These are phyloP conservation scores for Boletus rufocinnamomeus DNA, from an alignment of 768 basidiomycete species.

Conservation along the genomic window DNA sequence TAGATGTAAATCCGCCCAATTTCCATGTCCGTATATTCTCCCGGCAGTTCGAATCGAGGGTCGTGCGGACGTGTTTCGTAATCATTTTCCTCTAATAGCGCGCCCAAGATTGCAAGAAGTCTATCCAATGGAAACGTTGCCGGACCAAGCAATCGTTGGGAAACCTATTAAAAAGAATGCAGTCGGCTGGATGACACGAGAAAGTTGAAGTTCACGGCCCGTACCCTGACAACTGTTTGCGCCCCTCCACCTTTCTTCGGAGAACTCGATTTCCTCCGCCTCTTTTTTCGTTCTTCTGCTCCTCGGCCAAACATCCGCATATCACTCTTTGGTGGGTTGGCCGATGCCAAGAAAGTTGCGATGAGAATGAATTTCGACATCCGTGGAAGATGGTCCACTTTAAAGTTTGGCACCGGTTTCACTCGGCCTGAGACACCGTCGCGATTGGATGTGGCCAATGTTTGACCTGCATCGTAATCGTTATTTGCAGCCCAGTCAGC, in stretches of 20 bases:
- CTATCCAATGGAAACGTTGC: slow-evolving; percentile 77
- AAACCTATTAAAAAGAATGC: slow-evolving; percentile 44
- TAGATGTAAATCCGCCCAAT: slow-evolving; percentile 60
- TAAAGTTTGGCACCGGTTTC: slow-evolving; percentile 15
- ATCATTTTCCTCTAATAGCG: slow-evolving; percentile 71
- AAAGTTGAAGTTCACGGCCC: neutral
- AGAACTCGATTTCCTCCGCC: slow-evolving; percentile 45
- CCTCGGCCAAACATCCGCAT: slow-evolving; percentile 81
- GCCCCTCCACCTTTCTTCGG: slow-evolving; percentile 37
- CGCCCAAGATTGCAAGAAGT: slow-evolving; percentile 76
- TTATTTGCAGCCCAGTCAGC: slow-evolving; percentile 60
- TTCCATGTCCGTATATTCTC: slow-evolving; percentile 78
- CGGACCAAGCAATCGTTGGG: slow-evolving; percentile 81
- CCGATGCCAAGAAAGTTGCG: slow-evolving; percentile 79
- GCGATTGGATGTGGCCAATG: neutral
- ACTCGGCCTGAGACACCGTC: slow-evolving; percentile 2
- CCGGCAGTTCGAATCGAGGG: slow-evolving; percentile 54
- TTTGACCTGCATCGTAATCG: slow-evolving; percentile 38
- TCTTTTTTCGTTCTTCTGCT: slow-evolving; percentile 61
- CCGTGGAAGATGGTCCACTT: slow-evolving; percentile 49
- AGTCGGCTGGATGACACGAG: neutral
- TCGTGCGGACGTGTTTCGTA: slow-evolving; percentile 46
- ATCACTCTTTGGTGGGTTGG: slow-evolving; percentile 81
- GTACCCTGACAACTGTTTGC: slow-evolving; percentile 50
- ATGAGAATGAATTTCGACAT: slow-evolving; percentile 77